Evolutionary conservation across 352 stramenopile species (phyloP).

Genomic region (Blastocystis sp.): DNA sequence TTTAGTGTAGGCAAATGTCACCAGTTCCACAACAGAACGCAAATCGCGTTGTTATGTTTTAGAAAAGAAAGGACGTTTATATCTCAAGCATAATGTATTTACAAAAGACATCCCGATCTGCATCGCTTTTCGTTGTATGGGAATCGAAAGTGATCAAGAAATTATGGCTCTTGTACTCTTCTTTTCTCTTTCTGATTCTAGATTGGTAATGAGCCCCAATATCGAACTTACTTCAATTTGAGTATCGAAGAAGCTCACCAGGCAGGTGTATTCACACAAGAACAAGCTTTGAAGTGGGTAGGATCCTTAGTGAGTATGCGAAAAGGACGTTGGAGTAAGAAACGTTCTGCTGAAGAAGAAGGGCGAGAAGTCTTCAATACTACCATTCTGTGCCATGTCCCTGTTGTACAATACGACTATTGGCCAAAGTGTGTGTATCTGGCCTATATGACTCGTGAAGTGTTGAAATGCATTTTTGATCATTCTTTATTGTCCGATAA

Average conservation of each 20-base stretch:
- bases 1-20: constrained; percentile 89
- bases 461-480: constrained; percentile 79
- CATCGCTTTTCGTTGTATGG: constrained; percentile 88
- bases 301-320: constrained; percentile 63
- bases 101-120: constrained; percentile 70
- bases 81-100: constrained; percentile 97
- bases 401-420: constrained; percentile 94
- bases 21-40: constrained; percentile 95
- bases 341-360: constrained; percentile 77
- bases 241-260: constrained; percentile 91
- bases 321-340: constrained; percentile 68
- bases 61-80: constrained; percentile 90
- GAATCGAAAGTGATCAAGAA: constrained; percentile 94
- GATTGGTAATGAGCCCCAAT: constrained; percentile 86
- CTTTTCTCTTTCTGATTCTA: constrained; percentile 8
- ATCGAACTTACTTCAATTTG: constrained; percentile 87
- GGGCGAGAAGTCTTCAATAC: constrained; percentile 93
- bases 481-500: constrained; percentile 87
- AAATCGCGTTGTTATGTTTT: constrained; percentile 94
- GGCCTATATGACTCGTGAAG: constrained; percentile 89
- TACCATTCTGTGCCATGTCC: constrained; percentile 97
- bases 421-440: constrained; percentile 95
- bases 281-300: constrained; percentile 71
- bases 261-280: constrained; percentile 90
- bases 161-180: constrained; percentile 87